phyloP scores from a whole-genome alignment of 495 filamentous ascomycete species.

The Astrothelium subdiscretum region DNA sequence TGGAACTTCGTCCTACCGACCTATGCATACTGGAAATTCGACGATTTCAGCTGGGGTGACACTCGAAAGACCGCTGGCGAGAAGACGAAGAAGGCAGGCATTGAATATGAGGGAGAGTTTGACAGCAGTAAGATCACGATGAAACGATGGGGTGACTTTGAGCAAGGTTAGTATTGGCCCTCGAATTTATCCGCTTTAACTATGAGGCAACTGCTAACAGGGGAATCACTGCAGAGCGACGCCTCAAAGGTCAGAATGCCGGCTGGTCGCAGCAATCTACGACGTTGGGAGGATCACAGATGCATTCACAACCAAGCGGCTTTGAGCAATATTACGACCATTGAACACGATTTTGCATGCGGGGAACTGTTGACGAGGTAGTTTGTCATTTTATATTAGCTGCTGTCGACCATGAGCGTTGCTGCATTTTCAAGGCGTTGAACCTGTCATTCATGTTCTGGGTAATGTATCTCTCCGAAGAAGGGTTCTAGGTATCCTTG shows the following conservation, averaged over 20 bases:
- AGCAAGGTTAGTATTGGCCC: slow-evolving; percentile 55
- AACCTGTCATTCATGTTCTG: neutral
- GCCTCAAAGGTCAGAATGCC: slow-evolving; percentile 24
- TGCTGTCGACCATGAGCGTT: neutral
- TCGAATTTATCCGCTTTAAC: neutral
- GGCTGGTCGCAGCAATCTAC: slow-evolving; percentile 29
- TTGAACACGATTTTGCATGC: slow-evolving; percentile 8
- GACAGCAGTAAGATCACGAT: slow-evolving; percentile 97
- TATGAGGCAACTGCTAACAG: neutral
- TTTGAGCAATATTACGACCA: slow-evolving; percentile 20
- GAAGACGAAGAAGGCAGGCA: slow-evolving; percentile 67
- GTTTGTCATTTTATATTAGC: neutral
- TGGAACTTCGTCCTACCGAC: slow-evolving; percentile 96
- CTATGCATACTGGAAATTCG: slow-evolving; percentile 99
- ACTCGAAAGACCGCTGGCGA: slow-evolving; percentile 92
- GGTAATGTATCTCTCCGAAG: neutral
- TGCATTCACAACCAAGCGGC: slow-evolving; percentile 9
- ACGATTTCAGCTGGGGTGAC: slow-evolving; percentile 99
- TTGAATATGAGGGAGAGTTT: slow-evolving; percentile 89
- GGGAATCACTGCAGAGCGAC: slow-evolving; percentile 24
- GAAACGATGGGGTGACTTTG: slow-evolving; percentile 96
- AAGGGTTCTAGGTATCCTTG: neutral
- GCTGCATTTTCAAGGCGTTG: slow-evolving; percentile 1
- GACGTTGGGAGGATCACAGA: slow-evolving; percentile 18
- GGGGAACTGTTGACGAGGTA: neutral